phyloP scores from a whole-genome alignment of 2,329 filamentous ascomycete genomes.

The Nemania sp. region DNA sequence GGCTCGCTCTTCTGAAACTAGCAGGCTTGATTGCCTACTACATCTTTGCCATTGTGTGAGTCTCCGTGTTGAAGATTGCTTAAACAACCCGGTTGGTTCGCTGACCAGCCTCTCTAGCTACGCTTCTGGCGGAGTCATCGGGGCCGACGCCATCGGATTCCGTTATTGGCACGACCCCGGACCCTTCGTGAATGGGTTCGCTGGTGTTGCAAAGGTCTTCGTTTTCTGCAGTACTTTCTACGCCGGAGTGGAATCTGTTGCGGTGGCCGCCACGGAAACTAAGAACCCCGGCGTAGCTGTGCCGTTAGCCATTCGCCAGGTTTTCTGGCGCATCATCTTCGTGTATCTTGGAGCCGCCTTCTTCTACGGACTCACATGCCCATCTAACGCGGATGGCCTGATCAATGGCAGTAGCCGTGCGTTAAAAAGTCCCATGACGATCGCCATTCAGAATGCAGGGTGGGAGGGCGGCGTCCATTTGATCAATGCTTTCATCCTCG shows the following conservation, averaged over 20 bases:
- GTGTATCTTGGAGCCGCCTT: slow-evolving; percentile 72
- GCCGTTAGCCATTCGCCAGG: slow-evolving; percentile 62
- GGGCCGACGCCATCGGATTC: slow-evolving; percentile 67
- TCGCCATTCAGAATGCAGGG: slow-evolving; percentile 74
- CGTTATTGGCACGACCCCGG: slow-evolving; percentile 74
- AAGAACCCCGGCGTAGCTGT: slow-evolving; percentile 61
- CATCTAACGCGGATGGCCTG: slow-evolving; percentile 67
- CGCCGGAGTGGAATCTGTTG: slow-evolving; percentile 65
- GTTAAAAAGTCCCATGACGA: slow-evolving; percentile 73
- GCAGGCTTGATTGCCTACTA: slow-evolving; percentile 72
- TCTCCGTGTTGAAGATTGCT: background rate
- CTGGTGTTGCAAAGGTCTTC: slow-evolving; percentile 67
- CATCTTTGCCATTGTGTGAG: slow-evolving; percentile 69
- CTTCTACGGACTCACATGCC: slow-evolving; percentile 76
- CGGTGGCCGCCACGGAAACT: slow-evolving; percentile 64
- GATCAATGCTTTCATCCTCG: slow-evolving; percentile 77
- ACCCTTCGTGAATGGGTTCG: slow-evolving; percentile 70
- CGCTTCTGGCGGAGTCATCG: slow-evolving; percentile 67
- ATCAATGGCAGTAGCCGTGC: slow-evolving; percentile 65
- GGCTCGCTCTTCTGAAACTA: slow-evolving; percentile 75
- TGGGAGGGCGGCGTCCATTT: slow-evolving; percentile 75
- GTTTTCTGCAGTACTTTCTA: slow-evolving; percentile 74
- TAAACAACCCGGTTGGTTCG: background rate
- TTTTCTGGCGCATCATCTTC: slow-evolving; percentile 65
- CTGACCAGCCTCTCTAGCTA: slow-evolving; percentile 51